Evolutionary conservation across 352 stramenopile genomes (phyloP), one percentile per base, ranked within the genome.

Genomic region (Bremia lactucae): DNA sequence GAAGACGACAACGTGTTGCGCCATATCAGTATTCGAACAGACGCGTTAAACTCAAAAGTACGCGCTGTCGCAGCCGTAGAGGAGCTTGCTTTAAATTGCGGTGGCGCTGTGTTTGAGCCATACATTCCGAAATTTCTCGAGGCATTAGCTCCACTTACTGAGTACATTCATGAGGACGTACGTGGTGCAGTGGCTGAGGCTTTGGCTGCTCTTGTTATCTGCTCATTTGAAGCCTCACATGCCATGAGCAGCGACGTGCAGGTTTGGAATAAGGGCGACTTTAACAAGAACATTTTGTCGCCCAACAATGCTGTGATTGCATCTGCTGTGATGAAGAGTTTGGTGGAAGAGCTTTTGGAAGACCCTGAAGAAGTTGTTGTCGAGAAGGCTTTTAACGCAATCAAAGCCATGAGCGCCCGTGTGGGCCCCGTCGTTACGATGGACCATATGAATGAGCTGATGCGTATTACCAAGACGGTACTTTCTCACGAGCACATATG

Each of bases 331-430:
- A 85, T 89, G 62, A 85, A 86, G 63, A 66, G 59, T 21, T 54
- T 88, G 1, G 64, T 84, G 6, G 70, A 87, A 10, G 75, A 91
- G 31, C 61, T 92, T 14, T 59, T 89, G 11, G 62, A 89, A 42
- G 82, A 94, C 52, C 50, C 61, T 14, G 76, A 94, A 45, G 75
- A 83, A 41, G 49, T 83, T 23, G 77, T 98, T 10, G 94, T 98
- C 42, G 91, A 96, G 69, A 96, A 96, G 57, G 83, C 94, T 0
- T 94, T 98, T 48, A 96, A 92, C 38, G 92, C 93, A 13, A 77
- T 98, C 39, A 96, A 96, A 56, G 81, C 95, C 43, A 94, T 98
- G 75, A 96, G 91, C 36, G 85, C 91, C 23, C 88, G 96, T 43
- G 83, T 95, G 21, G 94, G 90, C 13, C 69, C 82, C 3, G 73